Percentiles rank a stretch among this genome's conserved stretches.
Conservation (phyloP, 257 asterid genomes). For the Coffea eugenioides region DNA sequence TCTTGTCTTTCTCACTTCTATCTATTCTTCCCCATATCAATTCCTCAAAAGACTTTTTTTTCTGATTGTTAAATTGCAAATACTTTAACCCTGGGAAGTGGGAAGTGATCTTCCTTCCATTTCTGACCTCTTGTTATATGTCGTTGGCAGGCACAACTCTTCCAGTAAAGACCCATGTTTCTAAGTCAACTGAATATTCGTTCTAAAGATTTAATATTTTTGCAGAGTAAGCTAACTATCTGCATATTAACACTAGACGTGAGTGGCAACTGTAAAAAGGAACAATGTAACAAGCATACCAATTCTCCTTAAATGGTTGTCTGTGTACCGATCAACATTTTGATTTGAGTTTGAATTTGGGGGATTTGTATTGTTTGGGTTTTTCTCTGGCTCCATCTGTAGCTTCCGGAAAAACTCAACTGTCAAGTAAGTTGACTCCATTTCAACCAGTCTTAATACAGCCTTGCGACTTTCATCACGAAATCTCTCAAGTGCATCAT, state of each 20-base stretch:
- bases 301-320: conserved; percentile 69
- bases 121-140: not conserved
- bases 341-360: conserved; percentile 29
- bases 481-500: conserved; percentile 88
- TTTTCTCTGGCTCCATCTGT: conserved; percentile 80
- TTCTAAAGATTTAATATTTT: not conserved
- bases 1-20: too few species aligned
- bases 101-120: not conserved
- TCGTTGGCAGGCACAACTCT: not conserved
- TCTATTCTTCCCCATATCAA: not conserved
- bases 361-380: conserved; percentile 25
- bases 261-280: not conserved
- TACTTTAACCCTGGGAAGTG: not conserved
- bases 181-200: not conserved
- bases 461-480: conserved; percentile 97
- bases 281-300: conserved; percentile 35
- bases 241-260: not conserved
- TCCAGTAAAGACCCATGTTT: not conserved
- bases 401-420: conserved; percentile 92
- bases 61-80: not conserved
- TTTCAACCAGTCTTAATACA: conserved; percentile 81
- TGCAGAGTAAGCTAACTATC: not conserved
- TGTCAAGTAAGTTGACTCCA: conserved; percentile 94
- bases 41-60: not conserved
- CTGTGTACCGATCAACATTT: conserved; percentile 74